Evolutionary conservation across 495 filamentous ascomycete genomes (phyloP).

Genomic region (Penicillium lagena): DNA sequence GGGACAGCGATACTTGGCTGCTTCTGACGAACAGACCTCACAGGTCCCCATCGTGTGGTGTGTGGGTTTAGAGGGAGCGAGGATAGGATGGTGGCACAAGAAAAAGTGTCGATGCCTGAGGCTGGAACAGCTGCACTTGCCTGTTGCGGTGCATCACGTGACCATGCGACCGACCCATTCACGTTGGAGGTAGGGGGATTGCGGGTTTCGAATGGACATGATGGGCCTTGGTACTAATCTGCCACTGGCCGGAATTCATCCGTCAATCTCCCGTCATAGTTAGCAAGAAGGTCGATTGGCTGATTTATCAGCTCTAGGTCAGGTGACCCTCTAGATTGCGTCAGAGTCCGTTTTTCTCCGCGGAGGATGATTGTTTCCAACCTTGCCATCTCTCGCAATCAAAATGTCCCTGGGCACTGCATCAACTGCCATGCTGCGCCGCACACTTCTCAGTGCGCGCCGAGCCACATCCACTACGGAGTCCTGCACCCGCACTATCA

Average conservation of each 20-base stretch:
- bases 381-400: background rate
- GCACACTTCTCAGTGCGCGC: constrained; percentile 22
- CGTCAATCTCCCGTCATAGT: too few species aligned
- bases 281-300: constrained; percentile 27
- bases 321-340: constrained; percentile 31
- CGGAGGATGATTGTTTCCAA: constrained; percentile 7
- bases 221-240: too few species aligned
- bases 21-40: constrained; percentile 51
- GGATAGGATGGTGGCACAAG: too few species aligned
- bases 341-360: constrained; percentile 23
- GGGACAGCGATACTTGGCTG: constrained; percentile 60
- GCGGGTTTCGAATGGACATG: too few species aligned
- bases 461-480: constrained; percentile 21
- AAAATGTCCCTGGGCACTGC: constrained; percentile 28
- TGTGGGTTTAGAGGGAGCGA: too few species aligned
- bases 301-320: constrained; percentile 30
- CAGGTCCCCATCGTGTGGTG: constrained; percentile 34
- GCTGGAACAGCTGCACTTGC: too few species aligned
- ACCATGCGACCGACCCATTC: too few species aligned
- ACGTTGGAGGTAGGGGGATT: too few species aligned
- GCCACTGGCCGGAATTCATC: too few species aligned
- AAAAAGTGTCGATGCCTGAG: too few species aligned
- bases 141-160: too few species aligned
- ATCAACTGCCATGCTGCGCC: constrained; percentile 31
- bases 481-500: constrained; percentile 17